phyloP scores from a whole-genome alignment of 2,329 filamentous ascomycete species.

The Remersonia thermophila region DNA sequence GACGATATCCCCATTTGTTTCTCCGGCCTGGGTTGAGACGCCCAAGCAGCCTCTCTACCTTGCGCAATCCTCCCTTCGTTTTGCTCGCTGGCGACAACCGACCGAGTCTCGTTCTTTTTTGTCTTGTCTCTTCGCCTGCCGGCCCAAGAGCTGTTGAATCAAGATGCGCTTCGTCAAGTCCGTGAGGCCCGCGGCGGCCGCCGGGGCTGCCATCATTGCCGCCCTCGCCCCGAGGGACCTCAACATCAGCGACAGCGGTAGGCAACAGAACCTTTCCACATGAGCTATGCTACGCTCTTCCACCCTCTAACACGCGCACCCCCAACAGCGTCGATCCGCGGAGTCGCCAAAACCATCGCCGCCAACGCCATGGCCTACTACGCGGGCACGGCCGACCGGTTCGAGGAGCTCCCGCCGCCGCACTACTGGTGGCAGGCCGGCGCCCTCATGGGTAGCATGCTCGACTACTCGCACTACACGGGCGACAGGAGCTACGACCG shows the following conservation, averaged over 20 bases:
- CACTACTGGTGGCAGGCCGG: conserved; percentile 61
- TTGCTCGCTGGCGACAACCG: conserved; percentile 14
- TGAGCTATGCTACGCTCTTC: conserved; percentile 13
- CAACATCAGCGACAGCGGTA: conserved; percentile 26
- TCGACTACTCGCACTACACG: conserved; percentile 59
- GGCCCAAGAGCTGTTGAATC: neutral
- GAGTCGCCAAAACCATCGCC: conserved; percentile 48
- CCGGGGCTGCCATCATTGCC: conserved; percentile 11
- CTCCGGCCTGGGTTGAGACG: too few species aligned
- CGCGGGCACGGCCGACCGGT: conserved; percentile 41
- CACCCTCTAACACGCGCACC: neutral
- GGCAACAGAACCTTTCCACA: conserved; percentile 10
- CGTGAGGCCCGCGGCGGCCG: conserved; percentile 11
- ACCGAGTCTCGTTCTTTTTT: too few species aligned
- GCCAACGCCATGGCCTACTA: conserved; percentile 52
- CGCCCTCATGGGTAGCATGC: conserved; percentile 53
- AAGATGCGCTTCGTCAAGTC: conserved; percentile 21
- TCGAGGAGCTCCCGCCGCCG: conserved; percentile 51
- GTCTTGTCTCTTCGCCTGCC: conserved; percentile 1
- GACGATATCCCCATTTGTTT: too few species aligned
- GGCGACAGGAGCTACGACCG: conserved; percentile 50
- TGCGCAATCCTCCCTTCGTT: neutral
- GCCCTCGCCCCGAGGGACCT: conserved; percentile 22
- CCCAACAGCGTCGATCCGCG: conserved; percentile 44
- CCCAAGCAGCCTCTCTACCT: too few species aligned